Evolutionary conservation across 2,329 filamentous ascomycete genomes (phyloP).

Genomic region (Myriangium duriaei): DNA sequence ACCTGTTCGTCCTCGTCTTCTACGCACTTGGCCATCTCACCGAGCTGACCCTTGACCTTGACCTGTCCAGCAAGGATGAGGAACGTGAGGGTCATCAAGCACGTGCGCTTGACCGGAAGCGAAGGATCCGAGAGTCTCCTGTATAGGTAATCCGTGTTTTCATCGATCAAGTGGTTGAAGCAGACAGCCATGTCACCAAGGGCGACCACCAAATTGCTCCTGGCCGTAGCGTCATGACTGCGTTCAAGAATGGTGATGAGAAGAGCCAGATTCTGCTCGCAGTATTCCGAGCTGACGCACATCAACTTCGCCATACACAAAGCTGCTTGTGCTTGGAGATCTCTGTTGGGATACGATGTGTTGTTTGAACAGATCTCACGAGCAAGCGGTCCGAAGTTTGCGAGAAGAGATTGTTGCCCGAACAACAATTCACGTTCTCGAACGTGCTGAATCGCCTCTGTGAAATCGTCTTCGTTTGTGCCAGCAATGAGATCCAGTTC

Average conservation of each 20-base stretch:
- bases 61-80: slow-evolving; percentile 93
- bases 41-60: slow-evolving; percentile 96
- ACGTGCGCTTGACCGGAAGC: slow-evolving; percentile 86
- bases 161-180: slow-evolving; percentile 98
- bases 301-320: slow-evolving; percentile 95
- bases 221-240: slow-evolving; percentile 79
- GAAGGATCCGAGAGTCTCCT: slow-evolving; percentile 81
- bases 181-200: slow-evolving; percentile 98
- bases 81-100: slow-evolving; percentile 96
- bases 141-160: slow-evolving; percentile 97
- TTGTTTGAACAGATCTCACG: slow-evolving; percentile 92
- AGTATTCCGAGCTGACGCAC: slow-evolving; percentile 96
- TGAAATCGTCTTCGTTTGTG: slow-evolving; percentile 89
- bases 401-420: slow-evolving; percentile 70
- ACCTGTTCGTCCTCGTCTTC: slow-evolving; percentile 94
- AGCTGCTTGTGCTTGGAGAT: slow-evolving; percentile 83
- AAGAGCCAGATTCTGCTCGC: slow-evolving; percentile 79
- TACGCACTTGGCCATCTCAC: slow-evolving; percentile 97
- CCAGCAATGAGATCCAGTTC: slow-evolving; percentile 94
- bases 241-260: slow-evolving; percentile 97
- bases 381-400: slow-evolving; percentile 81
- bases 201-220: slow-evolving; percentile 92
- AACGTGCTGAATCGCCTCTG: slow-evolving; percentile 72
- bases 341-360: slow-evolving; percentile 78
- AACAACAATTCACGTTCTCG: slow-evolving; percentile 75